These are phyloP conservation scores for Tilletiaria anomala DNA, from an alignment of 1,284 basidiomycete genomes.

Conservation along the genomic window DNA sequence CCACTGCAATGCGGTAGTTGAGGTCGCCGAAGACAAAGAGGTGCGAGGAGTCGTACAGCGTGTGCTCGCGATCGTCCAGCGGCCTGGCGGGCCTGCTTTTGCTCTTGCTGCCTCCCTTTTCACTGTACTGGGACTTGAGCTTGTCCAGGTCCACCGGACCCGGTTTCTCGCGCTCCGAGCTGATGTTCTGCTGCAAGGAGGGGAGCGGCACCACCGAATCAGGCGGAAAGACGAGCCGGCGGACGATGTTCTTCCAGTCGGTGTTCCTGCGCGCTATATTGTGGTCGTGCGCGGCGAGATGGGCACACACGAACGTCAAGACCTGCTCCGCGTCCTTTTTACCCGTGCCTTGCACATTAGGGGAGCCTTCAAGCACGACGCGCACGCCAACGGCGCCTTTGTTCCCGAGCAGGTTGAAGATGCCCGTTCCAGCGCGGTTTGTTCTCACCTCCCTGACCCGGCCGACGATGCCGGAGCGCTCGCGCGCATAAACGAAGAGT, in stretches of 20 bases:
- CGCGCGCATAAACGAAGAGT: slow-evolving; percentile 57
- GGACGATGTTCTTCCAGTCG: slow-evolving; percentile 66
- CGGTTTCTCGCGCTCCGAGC: slow-evolving; percentile 4
- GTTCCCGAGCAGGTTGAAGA: slow-evolving; percentile 59
- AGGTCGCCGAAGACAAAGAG: slow-evolving; percentile 39
- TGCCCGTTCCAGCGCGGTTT: slow-evolving; percentile 34
- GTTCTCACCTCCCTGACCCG: slow-evolving; percentile 32
- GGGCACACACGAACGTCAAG: slow-evolving; percentile 74
- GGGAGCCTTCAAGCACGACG: slow-evolving; percentile 48
- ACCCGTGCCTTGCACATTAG: slow-evolving; percentile 3
- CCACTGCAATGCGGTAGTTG: slow-evolving; percentile 36
- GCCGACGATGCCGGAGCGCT: slow-evolving; percentile 58
- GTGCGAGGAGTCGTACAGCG: slow-evolving; percentile 37
- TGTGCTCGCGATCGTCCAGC: slow-evolving; percentile 20
- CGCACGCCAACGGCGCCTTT: slow-evolving; percentile 85
- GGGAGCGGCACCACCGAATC: slow-evolving; percentile 13
- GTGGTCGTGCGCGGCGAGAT: slow-evolving; percentile 68
- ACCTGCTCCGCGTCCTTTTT: slow-evolving; percentile 15
- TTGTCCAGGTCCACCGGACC: slow-evolving; percentile 3
- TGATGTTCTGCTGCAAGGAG: slow-evolving; percentile 39
- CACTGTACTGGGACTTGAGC: slow-evolving; percentile 37
- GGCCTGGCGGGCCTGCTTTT: slow-evolving; percentile 10
- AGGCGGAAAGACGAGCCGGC: slow-evolving; percentile 57
- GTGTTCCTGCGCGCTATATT: slow-evolving; percentile 58
- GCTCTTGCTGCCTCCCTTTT: slow-evolving; percentile 46